Conservation (phyloP, 2,329 filamentous ascomycete species). For the Paraphaeosphaeria sporulosa region DNA sequence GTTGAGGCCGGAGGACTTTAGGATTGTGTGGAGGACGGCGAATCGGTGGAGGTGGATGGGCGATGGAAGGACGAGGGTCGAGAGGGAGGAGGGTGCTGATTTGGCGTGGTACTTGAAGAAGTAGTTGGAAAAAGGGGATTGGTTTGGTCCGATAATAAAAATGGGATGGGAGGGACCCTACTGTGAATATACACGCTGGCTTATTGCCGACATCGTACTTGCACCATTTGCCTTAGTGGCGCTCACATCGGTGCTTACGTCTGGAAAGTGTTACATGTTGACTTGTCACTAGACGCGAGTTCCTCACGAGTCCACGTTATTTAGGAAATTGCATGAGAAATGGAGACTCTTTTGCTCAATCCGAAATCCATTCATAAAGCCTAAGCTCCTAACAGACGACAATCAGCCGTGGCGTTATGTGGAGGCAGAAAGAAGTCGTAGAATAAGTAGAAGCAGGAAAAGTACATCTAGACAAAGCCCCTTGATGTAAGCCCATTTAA, state of each 20-base stretch:
- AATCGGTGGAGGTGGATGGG: conserved; percentile 19
- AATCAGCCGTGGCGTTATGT: not conserved
- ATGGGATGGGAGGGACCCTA: no score
- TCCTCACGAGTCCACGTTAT: not conserved
- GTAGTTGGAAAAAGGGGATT: not conserved
- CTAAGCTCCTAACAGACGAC: conserved; percentile 8
- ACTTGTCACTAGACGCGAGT: not conserved
- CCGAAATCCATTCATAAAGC: conserved; percentile 10
- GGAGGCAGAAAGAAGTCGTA: conserved; percentile 3
- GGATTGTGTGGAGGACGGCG: conserved; percentile 10
- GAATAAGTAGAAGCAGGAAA: conserved; percentile 3
- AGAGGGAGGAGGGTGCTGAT: conserved; percentile 13
- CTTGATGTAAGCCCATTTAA: not conserved
- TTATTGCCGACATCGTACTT: not conserved
- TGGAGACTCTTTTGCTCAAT: not conserved
- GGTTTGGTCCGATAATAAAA: no score
- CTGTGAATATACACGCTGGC: no score
- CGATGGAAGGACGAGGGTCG: conserved; percentile 15
- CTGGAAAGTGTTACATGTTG: not conserved
- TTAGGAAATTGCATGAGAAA: not conserved
- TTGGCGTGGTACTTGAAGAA: conserved; percentile 14
- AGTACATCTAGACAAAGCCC: conserved; percentile 5
- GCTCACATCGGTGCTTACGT: not conserved
- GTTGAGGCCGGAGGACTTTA: conserved; percentile 15
- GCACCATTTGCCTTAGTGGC: not conserved